Percentiles rank a stretch among this genome's conserved stretches.
These are phyloP conservation scores for Trypanosoma caninum DNA, from an alignment of 208 protist genomes.

Conservation along the genomic window DNA sequence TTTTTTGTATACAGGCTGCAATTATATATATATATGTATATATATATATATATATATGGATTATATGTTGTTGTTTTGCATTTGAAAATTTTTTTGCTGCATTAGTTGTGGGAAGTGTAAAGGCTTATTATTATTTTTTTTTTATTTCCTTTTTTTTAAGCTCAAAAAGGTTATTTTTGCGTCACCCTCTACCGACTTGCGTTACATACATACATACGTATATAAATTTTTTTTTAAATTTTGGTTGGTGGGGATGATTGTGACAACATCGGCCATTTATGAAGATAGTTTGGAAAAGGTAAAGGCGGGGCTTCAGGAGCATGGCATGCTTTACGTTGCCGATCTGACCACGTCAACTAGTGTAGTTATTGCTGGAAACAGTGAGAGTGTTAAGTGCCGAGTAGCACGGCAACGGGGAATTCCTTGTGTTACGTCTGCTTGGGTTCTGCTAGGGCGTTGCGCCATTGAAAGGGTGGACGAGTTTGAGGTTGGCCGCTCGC, in stretches of 20 bases:
- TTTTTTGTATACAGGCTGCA: constrained; percentile 1
- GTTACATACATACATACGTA: too few relatives aligned
- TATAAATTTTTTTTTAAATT: too few relatives aligned
- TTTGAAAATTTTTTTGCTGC: too few relatives aligned
- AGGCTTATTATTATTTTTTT: too few relatives aligned
- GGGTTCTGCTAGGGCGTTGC: constrained; percentile 45
- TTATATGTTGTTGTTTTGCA: too few relatives aligned
- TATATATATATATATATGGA: too few relatives aligned
- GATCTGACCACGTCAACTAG: constrained; percentile 42
- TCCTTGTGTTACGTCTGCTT: constrained; percentile 52
- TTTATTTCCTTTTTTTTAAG: too few relatives aligned
- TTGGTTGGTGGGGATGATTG: constrained; percentile 25
- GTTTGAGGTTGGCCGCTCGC: constrained; percentile 33
- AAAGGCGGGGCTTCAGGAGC: constrained; percentile 24
- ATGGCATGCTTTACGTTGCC: constrained; percentile 31
- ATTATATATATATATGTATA: too few relatives aligned
- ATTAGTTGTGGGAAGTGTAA: too few relatives aligned
- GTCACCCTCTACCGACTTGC: constrained; percentile 7
- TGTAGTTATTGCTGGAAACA: constrained; percentile 40
- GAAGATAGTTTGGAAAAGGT: constrained; percentile 36
- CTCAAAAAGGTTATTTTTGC: not conserved
- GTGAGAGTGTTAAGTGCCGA: constrained; percentile 36
- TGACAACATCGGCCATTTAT: constrained; percentile 60
- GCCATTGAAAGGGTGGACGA: constrained; percentile 19
- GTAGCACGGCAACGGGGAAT: constrained; percentile 41